Evolutionary conservation across 139 green algal species (phyloP).

Genomic region (Chlamydomonas sp.): DNA sequence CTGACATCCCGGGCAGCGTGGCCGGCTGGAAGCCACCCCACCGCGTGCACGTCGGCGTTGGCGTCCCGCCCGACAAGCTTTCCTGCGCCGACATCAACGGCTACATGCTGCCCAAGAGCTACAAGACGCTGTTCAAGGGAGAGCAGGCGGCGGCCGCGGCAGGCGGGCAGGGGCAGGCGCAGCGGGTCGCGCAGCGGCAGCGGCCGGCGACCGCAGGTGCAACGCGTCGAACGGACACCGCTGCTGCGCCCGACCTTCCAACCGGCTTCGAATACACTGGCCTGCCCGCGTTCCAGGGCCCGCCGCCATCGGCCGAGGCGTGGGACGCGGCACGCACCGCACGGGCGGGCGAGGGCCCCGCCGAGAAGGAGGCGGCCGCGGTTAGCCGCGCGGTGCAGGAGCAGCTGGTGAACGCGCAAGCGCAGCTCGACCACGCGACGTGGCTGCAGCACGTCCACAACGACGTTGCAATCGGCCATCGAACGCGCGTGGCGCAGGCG

Average conservation of each 20-base stretch:
- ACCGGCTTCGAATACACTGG: conserved; percentile 12
- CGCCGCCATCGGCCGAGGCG: neutral
- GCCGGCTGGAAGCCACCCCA: conserved; percentile 28
- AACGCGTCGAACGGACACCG: too few relatives aligned
- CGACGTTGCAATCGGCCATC: neutral
- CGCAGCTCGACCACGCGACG: neutral
- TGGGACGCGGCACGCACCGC: neutral
- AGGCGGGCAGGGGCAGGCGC: neutral
- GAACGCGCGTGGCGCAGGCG: neutral
- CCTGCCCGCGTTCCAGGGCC: conserved; percentile 16
- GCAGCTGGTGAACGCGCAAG: neutral
- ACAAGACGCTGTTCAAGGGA: conserved; percentile 9
- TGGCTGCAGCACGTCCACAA: neutral
- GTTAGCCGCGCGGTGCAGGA: neutral
- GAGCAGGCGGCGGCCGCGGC: neutral
- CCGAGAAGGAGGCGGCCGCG: neutral
- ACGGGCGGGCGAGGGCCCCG: neutral
- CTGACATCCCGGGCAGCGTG: conserved; percentile 16
- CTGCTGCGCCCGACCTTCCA: neutral
- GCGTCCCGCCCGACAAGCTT: neutral
- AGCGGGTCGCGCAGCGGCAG: neutral
- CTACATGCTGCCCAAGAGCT: conserved; percentile 2
- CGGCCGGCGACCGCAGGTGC: neutral
- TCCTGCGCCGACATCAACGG: conserved; percentile 9
- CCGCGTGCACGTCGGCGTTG: conserved; percentile 19